Percentiles rank a stretch among this genome's conserved stretches.
These are phyloP conservation scores for Dittrichia graveolens DNA, from an alignment of 129 eudicot genomes.

Conservation along the genomic window DNA sequence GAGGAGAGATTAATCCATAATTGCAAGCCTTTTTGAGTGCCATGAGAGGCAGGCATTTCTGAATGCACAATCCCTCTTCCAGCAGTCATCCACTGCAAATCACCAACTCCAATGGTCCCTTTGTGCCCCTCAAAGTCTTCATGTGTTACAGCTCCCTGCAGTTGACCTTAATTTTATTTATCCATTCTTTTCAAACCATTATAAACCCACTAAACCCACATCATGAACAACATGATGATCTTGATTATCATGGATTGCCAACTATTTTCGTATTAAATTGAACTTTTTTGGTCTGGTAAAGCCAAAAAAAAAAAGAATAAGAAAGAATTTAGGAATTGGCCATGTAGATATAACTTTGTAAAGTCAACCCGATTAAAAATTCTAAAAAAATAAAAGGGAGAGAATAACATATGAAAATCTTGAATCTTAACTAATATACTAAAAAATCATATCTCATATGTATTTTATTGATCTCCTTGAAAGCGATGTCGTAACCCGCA, in stretches of 20 bases:
- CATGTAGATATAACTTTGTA: conserved; percentile 10
- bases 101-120: conserved; percentile 84
- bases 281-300: no score
- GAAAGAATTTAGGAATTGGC: no score
- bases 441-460: conserved; percentile 10
- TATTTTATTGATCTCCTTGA: neutral
- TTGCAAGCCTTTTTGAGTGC: conserved; percentile 79
- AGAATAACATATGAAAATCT: neutral
- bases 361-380: conserved; percentile 21
- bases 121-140: conserved; percentile 88
- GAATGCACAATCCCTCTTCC: conserved; percentile 93
- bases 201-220: conserved; percentile 28
- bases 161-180: conserved; percentile 16
- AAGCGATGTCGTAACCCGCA: neutral
- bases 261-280: neutral
- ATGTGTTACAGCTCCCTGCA: conserved; percentile 76
- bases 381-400: neutral
- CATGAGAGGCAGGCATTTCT: conserved; percentile 84
- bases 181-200: conserved; percentile 15
- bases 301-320: no score
- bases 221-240: conserved; percentile 9
- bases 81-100: conserved; percentile 94
- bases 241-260: conserved; percentile 1
- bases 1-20: conserved; percentile 91
- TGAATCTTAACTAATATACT: neutral